phyloP scores from a whole-genome alignment of 345 rosid genomes.

The Bruguiera gymnorhiza region DNA sequence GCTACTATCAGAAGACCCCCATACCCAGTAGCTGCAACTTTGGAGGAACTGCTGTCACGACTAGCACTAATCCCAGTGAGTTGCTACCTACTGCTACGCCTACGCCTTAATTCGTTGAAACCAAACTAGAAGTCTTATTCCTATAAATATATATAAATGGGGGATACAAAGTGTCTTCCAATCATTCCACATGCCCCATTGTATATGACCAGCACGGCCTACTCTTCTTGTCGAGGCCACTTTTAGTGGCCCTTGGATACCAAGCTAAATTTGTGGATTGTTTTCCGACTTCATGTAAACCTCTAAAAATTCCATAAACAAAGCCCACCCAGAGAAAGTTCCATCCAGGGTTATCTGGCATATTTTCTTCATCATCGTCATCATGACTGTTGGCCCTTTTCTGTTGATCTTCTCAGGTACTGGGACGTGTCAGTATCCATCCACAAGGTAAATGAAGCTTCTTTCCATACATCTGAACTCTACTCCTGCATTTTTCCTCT shows the following conservation, averaged over 20 bases:
- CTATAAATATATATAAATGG: too few relatives aligned
- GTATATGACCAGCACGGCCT: too few relatives aligned
- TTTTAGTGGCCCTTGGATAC: background rate
- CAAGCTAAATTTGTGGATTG: too few relatives aligned
- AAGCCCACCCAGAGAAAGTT: background rate
- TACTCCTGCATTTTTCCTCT: background rate
- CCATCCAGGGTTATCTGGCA: too few relatives aligned
- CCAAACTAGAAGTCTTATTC: too few relatives aligned
- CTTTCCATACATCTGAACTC: background rate
- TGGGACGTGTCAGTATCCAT: slow-evolving; percentile 52
- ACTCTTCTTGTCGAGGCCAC: background rate
- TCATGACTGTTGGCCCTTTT: background rate
- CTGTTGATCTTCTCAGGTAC: slow-evolving; percentile 39
- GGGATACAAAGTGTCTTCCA: too few relatives aligned
- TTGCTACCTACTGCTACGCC: background rate
- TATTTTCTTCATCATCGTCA: background rate
- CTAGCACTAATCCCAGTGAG: slow-evolving; percentile 89
- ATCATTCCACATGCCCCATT: too few relatives aligned
- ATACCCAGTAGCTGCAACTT: slow-evolving; percentile 74
- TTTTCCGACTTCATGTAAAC: too few relatives aligned
- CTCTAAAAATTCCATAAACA: too few relatives aligned
- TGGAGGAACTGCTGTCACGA: slow-evolving; percentile 71
- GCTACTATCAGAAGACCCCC: slow-evolving; percentile 74
- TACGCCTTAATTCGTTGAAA: too few relatives aligned
- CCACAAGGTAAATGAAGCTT: slow-evolving; percentile 45